phyloP scores from a whole-genome alignment of 208 protist genomes.

The Wallacemonas sp. region DNA sequence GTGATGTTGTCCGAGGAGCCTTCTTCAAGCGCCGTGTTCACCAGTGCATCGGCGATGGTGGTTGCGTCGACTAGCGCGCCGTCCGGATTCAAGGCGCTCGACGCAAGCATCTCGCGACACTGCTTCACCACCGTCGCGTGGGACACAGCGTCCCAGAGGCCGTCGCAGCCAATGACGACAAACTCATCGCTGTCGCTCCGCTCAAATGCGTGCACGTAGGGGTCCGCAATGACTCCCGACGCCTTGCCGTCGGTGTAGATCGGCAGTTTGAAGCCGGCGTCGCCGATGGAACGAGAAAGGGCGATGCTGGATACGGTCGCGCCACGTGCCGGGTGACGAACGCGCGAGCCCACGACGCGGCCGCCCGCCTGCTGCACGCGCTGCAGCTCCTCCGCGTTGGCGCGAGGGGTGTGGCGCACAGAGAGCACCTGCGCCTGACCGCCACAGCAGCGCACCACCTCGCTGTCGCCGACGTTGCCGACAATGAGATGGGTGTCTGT shows the following conservation, averaged over 20 bases:
- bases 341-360: slow-evolving; percentile 83
- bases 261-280: slow-evolving; percentile 89
- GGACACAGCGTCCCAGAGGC: slow-evolving; percentile 90
- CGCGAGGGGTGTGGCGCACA: slow-evolving; percentile 73
- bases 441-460: slow-evolving; percentile 75
- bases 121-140: slow-evolving; percentile 83
- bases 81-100: slow-evolving; percentile 31
- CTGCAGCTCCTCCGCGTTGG: slow-evolving; percentile 65
- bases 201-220: slow-evolving; percentile 48
- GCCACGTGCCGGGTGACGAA: slow-evolving; percentile 88
- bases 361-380: slow-evolving; percentile 84
- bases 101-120: slow-evolving; percentile 36
- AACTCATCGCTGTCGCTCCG: slow-evolving; percentile 76
- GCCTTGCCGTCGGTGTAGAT: slow-evolving; percentile 73
- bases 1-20: slow-evolving; percentile 87
- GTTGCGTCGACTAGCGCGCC: slow-evolving; percentile 13
- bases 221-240: slow-evolving; percentile 75
- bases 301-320: slow-evolving; percentile 80
- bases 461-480: slow-evolving; percentile 85
- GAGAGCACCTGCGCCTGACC: slow-evolving; percentile 68
- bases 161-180: slow-evolving; percentile 91
- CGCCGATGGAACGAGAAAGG: slow-evolving; percentile 92
- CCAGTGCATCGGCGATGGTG: slow-evolving; percentile 59
- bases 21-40: slow-evolving; percentile 59
- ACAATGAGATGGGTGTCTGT: slow-evolving; percentile 59